Evolutionary conservation across 1,139 yeast genomes (phyloP), one percentile per base, ranked within the genome.

Genomic region (Candida tropicalis): DNA sequence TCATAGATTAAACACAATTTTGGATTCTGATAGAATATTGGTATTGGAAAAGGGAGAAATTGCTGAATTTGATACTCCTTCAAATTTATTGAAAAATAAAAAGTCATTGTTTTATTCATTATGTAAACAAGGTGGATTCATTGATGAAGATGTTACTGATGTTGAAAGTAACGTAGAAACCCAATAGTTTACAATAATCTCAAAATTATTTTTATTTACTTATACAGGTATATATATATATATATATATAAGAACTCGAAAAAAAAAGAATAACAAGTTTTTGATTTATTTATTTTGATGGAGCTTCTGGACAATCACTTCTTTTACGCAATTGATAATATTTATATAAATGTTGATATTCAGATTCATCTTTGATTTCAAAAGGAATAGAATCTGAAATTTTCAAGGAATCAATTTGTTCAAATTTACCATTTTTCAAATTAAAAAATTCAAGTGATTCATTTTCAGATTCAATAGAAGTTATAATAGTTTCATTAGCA

Each of bases 1-100:
- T 1, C 98, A 93, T 65, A 79, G 99, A 63, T 74, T 93, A 53
- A 90, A 91, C 62, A 93, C 98, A 1, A 90, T 93, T 54, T 77
- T 91, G 76, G 97, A 91, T 58, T 84, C 93, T 50, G 98, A 93
- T 63, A 74, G 84, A 52, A 90, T 93, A 41, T 79, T 91, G 48
- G 97, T 93, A 2, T 73, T 93, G 55, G 95, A 89, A 52, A 79
- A 81, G 47, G 99, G 98, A 45, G 73, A 77, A 58, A 87, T 93
- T 31, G 86, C 85, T 6, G 99, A 93, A 62, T 88, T 89, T 62
- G 98, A 89, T 56, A 65, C 87, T 0, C 98, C 98, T 3, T 74
- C 66, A 23, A 76, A 75, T 44, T 73, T 93, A 54, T 72, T 91
- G 59, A 75, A 82, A 57, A 75, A 83, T 50, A 77, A 79, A 55